Evolutionary conservation across 768 basidiomycete genomes (phyloP).

Genomic region (Cyclocybe aegerita): DNA sequence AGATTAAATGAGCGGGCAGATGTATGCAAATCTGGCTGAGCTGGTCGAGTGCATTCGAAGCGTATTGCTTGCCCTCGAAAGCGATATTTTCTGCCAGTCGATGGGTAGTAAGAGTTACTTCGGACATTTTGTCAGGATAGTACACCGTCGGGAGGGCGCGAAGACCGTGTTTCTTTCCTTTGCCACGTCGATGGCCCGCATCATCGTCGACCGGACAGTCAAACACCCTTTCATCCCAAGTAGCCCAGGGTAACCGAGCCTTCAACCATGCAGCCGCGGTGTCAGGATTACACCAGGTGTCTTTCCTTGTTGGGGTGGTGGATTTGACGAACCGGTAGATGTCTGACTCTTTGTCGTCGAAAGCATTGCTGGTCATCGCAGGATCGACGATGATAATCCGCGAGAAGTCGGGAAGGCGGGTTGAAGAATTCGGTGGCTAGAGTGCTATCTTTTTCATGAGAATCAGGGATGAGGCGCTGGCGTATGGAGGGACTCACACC

Average conservation of each 20-base stretch:
- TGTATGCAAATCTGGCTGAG: constrained; percentile 25
- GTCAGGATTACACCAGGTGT: constrained; percentile 24
- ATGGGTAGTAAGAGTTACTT: constrained; percentile 26
- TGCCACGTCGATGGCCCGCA: too few relatives aligned
- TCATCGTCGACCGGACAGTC: constrained; percentile 1
- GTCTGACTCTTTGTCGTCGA: constrained; percentile 22
- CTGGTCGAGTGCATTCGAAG: constrained; percentile 23
- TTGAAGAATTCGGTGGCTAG: not conserved
- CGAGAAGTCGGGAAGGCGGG: constrained; percentile 7
- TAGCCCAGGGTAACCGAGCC: constrained; percentile 20
- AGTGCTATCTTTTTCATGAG: not conserved
- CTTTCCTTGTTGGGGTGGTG: constrained; percentile 22
- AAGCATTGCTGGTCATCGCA: constrained; percentile 19
- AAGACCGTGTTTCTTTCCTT: constrained; percentile 23
- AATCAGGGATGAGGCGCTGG: too few relatives aligned
- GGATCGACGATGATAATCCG: constrained; percentile 26
- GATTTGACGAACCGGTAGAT: constrained; percentile 23
- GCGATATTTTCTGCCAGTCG: constrained; percentile 23
- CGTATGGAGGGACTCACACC: too few relatives aligned
- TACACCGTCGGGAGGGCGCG: constrained; percentile 25
- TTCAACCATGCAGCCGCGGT: constrained; percentile 24
- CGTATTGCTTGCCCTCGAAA: constrained; percentile 21
- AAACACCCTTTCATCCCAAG: constrained; percentile 27
- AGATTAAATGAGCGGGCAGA: constrained; percentile 29
- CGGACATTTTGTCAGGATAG: constrained; percentile 23